These are phyloP conservation scores for Teratosphaeria destructans DNA, from an alignment of 2,329 filamentous ascomycete species.

Conservation along the genomic window DNA sequence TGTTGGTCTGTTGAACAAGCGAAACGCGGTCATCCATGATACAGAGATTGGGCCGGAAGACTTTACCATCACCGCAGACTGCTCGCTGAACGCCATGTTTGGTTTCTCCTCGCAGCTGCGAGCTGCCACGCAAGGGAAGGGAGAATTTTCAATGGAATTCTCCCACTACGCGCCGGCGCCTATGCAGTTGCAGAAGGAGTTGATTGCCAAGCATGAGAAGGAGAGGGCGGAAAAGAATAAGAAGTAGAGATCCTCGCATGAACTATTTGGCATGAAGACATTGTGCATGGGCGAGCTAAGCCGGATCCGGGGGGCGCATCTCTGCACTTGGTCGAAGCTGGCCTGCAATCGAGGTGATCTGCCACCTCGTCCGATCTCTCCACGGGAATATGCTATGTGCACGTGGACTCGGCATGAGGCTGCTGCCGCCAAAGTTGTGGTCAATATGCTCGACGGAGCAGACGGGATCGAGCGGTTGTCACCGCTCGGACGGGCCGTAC, in stretches of 20 bases:
- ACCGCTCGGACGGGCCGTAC: not conserved
- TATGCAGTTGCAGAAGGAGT: slow-evolving; percentile 74
- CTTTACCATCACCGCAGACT: slow-evolving; percentile 85
- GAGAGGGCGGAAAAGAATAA: slow-evolving; percentile 54
- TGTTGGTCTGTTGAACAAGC: slow-evolving; percentile 91
- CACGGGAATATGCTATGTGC: too few relatives aligned
- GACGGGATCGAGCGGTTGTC: not conserved
- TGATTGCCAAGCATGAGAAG: slow-evolving; percentile 59
- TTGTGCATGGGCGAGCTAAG: not conserved
- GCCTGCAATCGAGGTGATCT: not conserved
- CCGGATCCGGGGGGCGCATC: not conserved
- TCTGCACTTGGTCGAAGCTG: not conserved
- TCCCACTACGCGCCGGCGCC: slow-evolving; percentile 87
- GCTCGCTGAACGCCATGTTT: slow-evolving; percentile 94
- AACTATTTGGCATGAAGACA: too few relatives aligned
- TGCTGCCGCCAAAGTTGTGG: not conserved
- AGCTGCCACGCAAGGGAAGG: slow-evolving; percentile 93
- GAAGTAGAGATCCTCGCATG: slow-evolving; percentile 32
- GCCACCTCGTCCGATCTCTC: too few relatives aligned
- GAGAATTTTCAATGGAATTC: slow-evolving; percentile 98
- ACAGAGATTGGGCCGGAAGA: slow-evolving; percentile 91
- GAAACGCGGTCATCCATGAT: slow-evolving; percentile 87
- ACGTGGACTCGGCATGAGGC: not conserved
- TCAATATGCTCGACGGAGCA: not conserved
- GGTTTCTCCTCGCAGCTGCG: slow-evolving; percentile 86